A percentile compares a stretch with the other conserved stretches of the same genome.
Conservation (phyloP, 108 stramenopile species). For the Mayamaea pseudoterrestris region DNA sequence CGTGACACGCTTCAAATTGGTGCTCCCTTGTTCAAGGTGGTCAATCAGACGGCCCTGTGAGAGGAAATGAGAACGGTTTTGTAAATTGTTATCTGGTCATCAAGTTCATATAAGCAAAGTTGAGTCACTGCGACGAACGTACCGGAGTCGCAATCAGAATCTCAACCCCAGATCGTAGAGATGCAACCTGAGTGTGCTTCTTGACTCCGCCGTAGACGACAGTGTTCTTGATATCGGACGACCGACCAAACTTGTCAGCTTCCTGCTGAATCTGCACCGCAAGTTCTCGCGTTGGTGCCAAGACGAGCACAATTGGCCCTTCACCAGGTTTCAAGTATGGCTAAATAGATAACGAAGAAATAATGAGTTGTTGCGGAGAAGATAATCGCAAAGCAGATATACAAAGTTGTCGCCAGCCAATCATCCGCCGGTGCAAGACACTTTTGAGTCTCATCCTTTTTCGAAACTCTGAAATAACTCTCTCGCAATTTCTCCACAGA, state of each 20-base stretch:
- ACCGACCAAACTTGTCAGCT: slow-evolving; percentile 95
- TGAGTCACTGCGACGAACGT: not conserved
- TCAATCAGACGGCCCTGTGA: slow-evolving; percentile 96
- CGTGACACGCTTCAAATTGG: slow-evolving; percentile 91
- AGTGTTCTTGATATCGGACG: slow-evolving; percentile 93
- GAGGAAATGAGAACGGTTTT: not conserved
- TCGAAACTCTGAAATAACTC: too few relatives aligned
- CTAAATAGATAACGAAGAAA: slow-evolving; percentile 32
- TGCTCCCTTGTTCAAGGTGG: slow-evolving; percentile 89
- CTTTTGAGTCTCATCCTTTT: too few relatives aligned
- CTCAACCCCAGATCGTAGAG: slow-evolving; percentile 81
- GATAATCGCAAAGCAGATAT: too few relatives aligned
- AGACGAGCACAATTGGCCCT: slow-evolving; percentile 94
- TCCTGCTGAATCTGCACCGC: slow-evolving; percentile 99
- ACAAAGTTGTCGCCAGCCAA: too few relatives aligned
- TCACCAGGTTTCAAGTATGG: slow-evolving; percentile 96
- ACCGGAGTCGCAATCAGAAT: slow-evolving; percentile 96
- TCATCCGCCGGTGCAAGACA: too few relatives aligned
- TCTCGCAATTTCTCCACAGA: too few relatives aligned
- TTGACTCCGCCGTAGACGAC: slow-evolving; percentile 99
- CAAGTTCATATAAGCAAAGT: not conserved
- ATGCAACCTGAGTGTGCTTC: slow-evolving; percentile 67
- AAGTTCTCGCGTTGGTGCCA: slow-evolving; percentile 98
- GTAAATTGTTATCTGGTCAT: not conserved
- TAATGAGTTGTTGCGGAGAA: too few relatives aligned